phyloP scores from a whole-genome alignment of 805 yeast genomes.

The Wickerhamiella brachini region DNA sequence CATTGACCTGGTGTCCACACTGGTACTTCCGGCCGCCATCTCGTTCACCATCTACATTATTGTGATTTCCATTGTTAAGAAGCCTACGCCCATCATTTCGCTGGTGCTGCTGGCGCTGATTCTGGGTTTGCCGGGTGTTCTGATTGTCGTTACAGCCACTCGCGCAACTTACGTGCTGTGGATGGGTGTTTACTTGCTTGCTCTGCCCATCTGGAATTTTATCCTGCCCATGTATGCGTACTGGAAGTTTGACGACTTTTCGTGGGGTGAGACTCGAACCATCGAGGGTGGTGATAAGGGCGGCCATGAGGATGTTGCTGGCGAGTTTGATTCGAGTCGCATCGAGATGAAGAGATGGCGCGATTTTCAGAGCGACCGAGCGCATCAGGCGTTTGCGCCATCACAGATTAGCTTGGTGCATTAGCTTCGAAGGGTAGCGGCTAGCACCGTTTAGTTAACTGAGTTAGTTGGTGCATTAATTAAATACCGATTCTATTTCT shows the following conservation, averaged over 20 bases:
- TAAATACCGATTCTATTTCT: no score
- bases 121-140: conserved; percentile 72
- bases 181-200: conserved; percentile 63
- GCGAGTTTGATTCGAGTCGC: conserved; percentile 81
- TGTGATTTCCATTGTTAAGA: conserved; percentile 50
- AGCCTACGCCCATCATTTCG: conserved; percentile 67
- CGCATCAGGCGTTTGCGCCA: conserved; percentile 3
- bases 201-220: conserved; percentile 91
- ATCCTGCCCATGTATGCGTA: conserved; percentile 73
- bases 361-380: conserved; percentile 74
- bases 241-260: conserved; percentile 92
- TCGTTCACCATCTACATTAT: conserved; percentile 71
- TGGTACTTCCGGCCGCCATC: conserved; percentile 81
- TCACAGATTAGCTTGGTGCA: background rate
- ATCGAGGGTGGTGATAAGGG: conserved; percentile 55
- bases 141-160: conserved; percentile 71
- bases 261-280: conserved; percentile 93
- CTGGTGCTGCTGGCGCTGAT: conserved; percentile 62
- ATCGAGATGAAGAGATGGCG: conserved; percentile 91
- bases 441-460: background rate
- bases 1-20: conserved; percentile 73
- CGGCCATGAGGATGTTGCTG: conserved; percentile 55
- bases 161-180: conserved; percentile 58
- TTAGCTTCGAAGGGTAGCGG: no score
- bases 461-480: background rate